Percentiles rank a stretch among this genome's conserved stretches.
Evolutionary conservation across 257 asterid genomes (phyloP).

Genomic region (Perilla frutescens): DNA sequence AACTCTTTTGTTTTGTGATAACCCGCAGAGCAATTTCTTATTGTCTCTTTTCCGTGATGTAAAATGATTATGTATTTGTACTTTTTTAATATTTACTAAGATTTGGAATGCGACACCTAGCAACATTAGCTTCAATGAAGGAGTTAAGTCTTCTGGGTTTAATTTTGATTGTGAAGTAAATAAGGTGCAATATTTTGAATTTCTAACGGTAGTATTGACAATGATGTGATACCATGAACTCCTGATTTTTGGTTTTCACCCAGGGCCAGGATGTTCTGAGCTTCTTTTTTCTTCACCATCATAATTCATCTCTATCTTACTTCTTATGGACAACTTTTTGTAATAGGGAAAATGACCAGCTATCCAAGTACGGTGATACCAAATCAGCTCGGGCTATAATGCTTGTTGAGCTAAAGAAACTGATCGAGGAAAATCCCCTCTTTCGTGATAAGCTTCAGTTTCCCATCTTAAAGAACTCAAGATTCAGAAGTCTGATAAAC

Average conservation of each 20-base stretch:
- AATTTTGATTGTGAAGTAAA: too few species aligned
- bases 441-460: conserved; percentile 70
- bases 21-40: not conserved
- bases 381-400: conserved; percentile 59
- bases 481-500: conserved; percentile 62
- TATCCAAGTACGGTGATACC: conserved; percentile 58
- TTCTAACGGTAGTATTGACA: not conserved
- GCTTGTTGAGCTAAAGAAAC: conserved; percentile 55
- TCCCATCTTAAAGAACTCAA: conserved; percentile 52
- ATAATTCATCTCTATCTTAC: conserved; percentile 15
- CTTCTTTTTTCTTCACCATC: conserved; percentile 14
- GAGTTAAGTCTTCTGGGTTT: not conserved
- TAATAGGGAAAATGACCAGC: conserved; percentile 62
- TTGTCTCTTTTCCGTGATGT: not conserved
- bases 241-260: not conserved
- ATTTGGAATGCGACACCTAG: not conserved
- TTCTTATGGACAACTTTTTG: conserved; percentile 33
- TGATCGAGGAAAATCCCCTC: conserved; percentile 61
- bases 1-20: not conserved
- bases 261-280: not conserved
- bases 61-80: not conserved
- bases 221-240: not conserved
- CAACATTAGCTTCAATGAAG: conserved; percentile 11
- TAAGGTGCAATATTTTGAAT: not conserved
- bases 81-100: not conserved